Conservation (phyloP, 2,329 filamentous ascomycete species). For the Thielaviopsis punctulata region DNA sequence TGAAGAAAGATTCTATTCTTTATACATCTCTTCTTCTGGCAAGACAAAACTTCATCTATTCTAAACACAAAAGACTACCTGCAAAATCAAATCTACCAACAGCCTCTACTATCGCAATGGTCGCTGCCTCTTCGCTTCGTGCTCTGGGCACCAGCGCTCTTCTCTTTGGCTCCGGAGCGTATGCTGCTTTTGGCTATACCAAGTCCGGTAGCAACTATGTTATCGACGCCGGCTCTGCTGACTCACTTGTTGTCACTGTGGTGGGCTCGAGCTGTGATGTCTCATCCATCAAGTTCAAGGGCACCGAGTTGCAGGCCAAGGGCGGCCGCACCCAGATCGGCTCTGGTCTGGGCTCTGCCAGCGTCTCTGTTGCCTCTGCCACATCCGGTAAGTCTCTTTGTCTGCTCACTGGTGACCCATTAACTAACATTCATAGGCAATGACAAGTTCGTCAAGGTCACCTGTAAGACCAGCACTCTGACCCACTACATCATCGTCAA, state of each 20-base stretch:
- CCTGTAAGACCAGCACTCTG: slow-evolving; percentile 39
- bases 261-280: slow-evolving; percentile 41
- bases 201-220: slow-evolving; percentile 25
- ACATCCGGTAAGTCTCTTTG: slow-evolving; percentile 7
- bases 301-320: slow-evolving; percentile 39
- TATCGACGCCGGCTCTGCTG: slow-evolving; percentile 30
- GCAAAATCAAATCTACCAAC: not conserved
- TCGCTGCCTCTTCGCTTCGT: slow-evolving; percentile 1
- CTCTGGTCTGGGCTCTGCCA: slow-evolving; percentile 40
- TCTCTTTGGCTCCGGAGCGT: slow-evolving; percentile 16
- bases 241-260: slow-evolving; percentile 33
- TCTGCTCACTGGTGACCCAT: not conserved
- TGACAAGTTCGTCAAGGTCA: slow-evolving; percentile 39
- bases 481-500: slow-evolving; percentile 47
- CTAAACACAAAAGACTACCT: not conserved
- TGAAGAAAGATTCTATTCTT: not conserved
- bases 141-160: slow-evolving; percentile 2
- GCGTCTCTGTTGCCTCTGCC: slow-evolving; percentile 31
- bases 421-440: slow-evolving; percentile 12
- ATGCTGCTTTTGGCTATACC: slow-evolving; percentile 27
- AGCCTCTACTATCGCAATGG: slow-evolving; percentile 3
- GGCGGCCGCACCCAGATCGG: slow-evolving; percentile 36
- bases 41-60: not conserved
- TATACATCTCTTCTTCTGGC: slow-evolving; percentile 1
- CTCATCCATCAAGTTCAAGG: slow-evolving; percentile 42